Conservation (phyloP, 2,329 filamentous ascomycete species). For the Aspergillus latus region DNA sequence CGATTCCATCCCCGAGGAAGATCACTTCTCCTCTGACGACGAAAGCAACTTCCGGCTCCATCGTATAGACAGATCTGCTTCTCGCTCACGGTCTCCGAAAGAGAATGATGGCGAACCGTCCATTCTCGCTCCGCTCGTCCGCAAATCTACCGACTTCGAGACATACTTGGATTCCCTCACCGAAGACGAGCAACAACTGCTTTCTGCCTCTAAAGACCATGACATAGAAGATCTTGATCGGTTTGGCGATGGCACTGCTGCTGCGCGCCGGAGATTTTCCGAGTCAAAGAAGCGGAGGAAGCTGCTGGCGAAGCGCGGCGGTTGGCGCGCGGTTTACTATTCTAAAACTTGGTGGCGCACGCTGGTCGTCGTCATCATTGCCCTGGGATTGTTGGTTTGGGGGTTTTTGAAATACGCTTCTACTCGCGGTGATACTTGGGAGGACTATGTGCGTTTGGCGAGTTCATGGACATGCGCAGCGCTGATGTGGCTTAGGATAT, state of each 20-base stretch:
- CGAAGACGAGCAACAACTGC: slow-evolving; percentile 26
- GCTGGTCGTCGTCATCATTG: slow-evolving; percentile 22
- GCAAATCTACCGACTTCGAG: slow-evolving; percentile 25
- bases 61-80: slow-evolving; percentile 15
- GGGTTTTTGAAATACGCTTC: slow-evolving; percentile 21
- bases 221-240: slow-evolving; percentile 20
- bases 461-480: no score
- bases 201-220: slow-evolving; percentile 22
- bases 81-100: slow-evolving; percentile 1
- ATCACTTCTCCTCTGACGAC: slow-evolving; percentile 13
- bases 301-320: slow-evolving; percentile 5
- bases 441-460: slow-evolving; percentile 5
- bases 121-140: slow-evolving; percentile 15
- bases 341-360: slow-evolving; percentile 24
- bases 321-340: slow-evolving; percentile 24
- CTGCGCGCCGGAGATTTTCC: slow-evolving; percentile 1
- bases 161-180: slow-evolving; percentile 25
- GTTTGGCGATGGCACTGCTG: slow-evolving; percentile 7
- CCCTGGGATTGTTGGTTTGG: slow-evolving; percentile 21
- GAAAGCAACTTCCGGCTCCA: slow-evolving; percentile 17
- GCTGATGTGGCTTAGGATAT: background rate
- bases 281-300: slow-evolving; percentile 10
- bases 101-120: slow-evolving; percentile 13
- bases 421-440: slow-evolving; percentile 4
- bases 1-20: slow-evolving; percentile 22